A percentile compares a stretch with the other conserved stretches of the same genome.
phyloP scores from a whole-genome alignment of 495 filamentous ascomycete species.

The Tirmania nivea region DNA sequence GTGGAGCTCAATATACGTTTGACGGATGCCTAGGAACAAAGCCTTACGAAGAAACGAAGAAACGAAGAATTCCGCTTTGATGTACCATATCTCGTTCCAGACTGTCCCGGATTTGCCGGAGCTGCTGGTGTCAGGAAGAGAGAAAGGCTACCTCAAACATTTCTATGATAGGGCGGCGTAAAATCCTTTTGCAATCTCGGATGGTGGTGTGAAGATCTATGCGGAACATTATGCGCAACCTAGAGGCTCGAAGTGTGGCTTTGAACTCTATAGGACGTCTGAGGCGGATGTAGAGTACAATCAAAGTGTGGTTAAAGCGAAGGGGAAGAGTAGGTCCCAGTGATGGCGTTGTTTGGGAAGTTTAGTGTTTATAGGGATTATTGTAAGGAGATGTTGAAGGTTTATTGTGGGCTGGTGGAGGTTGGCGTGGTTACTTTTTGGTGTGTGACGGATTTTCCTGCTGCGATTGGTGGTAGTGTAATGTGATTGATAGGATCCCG shows the following conservation, averaged over 20 bases:
- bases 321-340: not conserved
- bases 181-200: not conserved
- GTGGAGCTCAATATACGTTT: not conserved
- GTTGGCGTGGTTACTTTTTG: not conserved
- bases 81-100: not conserved
- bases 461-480: too few relatives aligned
- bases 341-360: not conserved
- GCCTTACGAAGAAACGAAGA: not conserved
- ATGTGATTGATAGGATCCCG: not conserved
- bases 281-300: not conserved
- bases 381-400: not conserved
- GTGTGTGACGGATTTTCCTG: not conserved
- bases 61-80: not conserved
- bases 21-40: not conserved
- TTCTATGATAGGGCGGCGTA: not conserved
- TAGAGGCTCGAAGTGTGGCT: not conserved
- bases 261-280: not conserved
- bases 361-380: not conserved
- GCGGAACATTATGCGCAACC: not conserved
- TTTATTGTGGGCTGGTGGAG: not conserved
- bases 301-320: not conserved
- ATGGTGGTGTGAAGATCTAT: not conserved
- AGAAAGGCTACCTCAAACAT: not conserved
- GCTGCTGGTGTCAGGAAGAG: not conserved
- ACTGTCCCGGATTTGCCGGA: not conserved